Conservation (phyloP, 208 protist genomes). For the Leishmania aethiopica region DNA sequence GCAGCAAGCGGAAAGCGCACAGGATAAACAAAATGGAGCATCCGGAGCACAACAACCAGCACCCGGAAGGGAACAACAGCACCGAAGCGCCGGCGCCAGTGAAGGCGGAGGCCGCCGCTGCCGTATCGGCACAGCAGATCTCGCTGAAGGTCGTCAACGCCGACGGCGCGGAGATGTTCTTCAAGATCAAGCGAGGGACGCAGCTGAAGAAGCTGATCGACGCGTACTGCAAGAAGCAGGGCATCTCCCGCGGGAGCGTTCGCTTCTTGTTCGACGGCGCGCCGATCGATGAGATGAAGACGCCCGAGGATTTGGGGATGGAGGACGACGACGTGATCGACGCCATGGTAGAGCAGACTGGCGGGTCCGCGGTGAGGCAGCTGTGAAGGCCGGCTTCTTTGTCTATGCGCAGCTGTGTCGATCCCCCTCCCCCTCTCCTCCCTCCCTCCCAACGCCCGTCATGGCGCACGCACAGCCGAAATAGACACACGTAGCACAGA, state of each 20-base stretch:
- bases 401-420: not conserved
- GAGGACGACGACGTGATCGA: constrained; percentile 96
- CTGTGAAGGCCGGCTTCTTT: not conserved
- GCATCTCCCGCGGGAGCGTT: constrained; percentile 83
- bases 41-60: constrained; percentile 21
- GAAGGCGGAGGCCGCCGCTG: constrained; percentile 56
- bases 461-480: not conserved
- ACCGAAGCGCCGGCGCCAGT: constrained; percentile 36
- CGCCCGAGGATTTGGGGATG: constrained; percentile 94
- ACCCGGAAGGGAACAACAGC: constrained; percentile 17
- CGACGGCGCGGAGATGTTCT: constrained; percentile 96
- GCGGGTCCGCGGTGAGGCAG: not conserved
- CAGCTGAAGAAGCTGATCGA: constrained; percentile 96
- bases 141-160: constrained; percentile 93
- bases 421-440: not conserved
- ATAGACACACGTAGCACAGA: not conserved
- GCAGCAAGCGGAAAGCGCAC: not conserved
- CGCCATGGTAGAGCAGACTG: constrained; percentile 91
- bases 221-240: constrained; percentile 97
- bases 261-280: constrained; percentile 97
- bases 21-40: constrained; percentile 22
- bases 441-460: not conserved
- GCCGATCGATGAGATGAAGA: constrained; percentile 90
- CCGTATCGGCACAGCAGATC: constrained; percentile 60
- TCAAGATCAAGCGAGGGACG: constrained; percentile 96